These are phyloP conservation scores for Fraxinus cuspidata DNA, from an alignment of 257 asterid genomes.

Conservation along the genomic window DNA sequence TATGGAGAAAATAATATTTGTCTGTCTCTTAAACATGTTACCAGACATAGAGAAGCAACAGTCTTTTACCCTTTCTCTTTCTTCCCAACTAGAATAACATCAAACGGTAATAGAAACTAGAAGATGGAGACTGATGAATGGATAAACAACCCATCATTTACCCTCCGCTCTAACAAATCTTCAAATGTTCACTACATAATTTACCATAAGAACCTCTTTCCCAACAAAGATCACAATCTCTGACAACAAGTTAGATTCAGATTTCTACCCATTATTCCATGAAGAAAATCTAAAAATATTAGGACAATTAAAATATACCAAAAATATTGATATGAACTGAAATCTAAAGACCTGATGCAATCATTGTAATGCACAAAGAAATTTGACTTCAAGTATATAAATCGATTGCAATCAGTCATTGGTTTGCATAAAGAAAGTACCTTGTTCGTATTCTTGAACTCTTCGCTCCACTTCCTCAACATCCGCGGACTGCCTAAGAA, in stretches of 20 bases:
- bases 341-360: conserved; percentile 3
- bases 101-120: not conserved
- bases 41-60: not conserved
- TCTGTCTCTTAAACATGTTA: not conserved
- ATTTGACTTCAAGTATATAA: conserved; percentile 16
- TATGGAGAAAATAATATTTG: not conserved
- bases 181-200: conserved; percentile 3
- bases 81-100: conserved; percentile 11
- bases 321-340: not conserved
- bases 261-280: conserved; percentile 3
- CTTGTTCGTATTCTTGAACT: conserved; percentile 54
- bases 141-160: conserved; percentile 6
- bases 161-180: not conserved
- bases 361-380: conserved; percentile 9
- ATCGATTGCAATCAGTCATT: not conserved
- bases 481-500: conserved; percentile 55
- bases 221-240: not conserved
- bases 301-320: not conserved
- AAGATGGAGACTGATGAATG: conserved; percentile 12
- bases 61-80: conserved; percentile 6
- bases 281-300: conserved; percentile 5
- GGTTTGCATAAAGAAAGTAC: conserved; percentile 21
- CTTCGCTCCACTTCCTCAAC: conserved; percentile 57
- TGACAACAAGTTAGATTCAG: not conserved
- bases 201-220: conserved; percentile 7